A percentile compares a stretch with the other conserved stretches of the same genome.
Evolutionary conservation across 176 grass and related monocot species (phyloP).

Genomic region (Cenchrus fungigraminus): DNA sequence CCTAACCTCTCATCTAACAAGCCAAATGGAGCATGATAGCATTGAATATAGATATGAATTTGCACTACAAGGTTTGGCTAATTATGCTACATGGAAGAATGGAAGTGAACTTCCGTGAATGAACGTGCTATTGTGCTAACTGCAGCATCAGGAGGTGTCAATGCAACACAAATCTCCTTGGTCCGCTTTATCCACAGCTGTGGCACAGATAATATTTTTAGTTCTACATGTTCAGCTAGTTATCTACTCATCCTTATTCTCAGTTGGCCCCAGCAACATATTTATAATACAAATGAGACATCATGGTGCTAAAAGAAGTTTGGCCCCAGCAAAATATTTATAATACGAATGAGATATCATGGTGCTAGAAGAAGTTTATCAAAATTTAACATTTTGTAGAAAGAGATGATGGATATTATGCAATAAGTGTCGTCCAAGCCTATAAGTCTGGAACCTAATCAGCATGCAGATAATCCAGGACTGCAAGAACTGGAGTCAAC

Average conservation of each 20-base stretch:
- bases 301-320: not conserved
- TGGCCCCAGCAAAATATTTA: not conserved
- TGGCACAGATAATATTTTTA: not conserved
- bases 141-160: constrained; percentile 24
- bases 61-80: not conserved
- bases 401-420: no score
- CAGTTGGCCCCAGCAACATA: not conserved
- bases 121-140: not conserved
- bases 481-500: constrained; percentile 20
- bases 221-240: not conserved
- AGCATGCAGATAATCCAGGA: not conserved
- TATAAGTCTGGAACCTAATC: constrained; percentile 12
- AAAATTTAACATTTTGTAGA: not conserved
- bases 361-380: not conserved
- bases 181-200: not conserved
- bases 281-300: not conserved
- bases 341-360: not conserved
- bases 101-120: not conserved
- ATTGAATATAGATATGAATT: not conserved
- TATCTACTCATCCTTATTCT: not conserved
- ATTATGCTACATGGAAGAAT: not conserved
- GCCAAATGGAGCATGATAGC: not conserved
- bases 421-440: not conserved
- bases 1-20: not conserved
- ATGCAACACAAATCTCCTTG: constrained; percentile 5